Conservation (phyloP, 306 rosid genomes). For the Trichosanthes cucumerina region DNA sequence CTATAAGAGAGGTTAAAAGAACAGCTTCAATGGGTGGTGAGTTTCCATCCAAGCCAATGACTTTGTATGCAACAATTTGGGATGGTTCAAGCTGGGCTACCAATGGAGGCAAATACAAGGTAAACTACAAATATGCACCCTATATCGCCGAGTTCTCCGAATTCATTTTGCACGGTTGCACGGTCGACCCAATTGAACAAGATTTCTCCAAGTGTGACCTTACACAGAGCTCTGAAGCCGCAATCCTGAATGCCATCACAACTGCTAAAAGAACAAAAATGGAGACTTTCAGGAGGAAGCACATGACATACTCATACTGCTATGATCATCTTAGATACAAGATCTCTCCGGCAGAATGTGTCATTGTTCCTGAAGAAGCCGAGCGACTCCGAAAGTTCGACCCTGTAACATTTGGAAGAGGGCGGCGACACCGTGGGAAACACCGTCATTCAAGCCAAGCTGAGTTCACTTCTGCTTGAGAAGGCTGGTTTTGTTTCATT, state of each 20-base stretch:
- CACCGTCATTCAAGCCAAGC: slow-evolving; percentile 29
- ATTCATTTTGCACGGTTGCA: slow-evolving; percentile 75
- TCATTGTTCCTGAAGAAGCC: slow-evolving; percentile 46
- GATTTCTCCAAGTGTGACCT: slow-evolving; percentile 39
- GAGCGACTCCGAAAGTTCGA: slow-evolving; percentile 53
- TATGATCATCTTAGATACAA: slow-evolving; percentile 59
- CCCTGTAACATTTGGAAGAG: slow-evolving; percentile 67
- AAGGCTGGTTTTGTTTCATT: not conserved
- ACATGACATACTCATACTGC: slow-evolving; percentile 91
- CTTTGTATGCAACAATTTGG: slow-evolving; percentile 91
- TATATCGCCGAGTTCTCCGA: slow-evolving; percentile 60
- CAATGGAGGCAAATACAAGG: slow-evolving; percentile 86
- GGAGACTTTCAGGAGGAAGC: slow-evolving; percentile 61
- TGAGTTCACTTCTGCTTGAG: slow-evolving; percentile 3
- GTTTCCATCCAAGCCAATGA: slow-evolving; percentile 91
- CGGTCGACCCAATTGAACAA: slow-evolving; percentile 66
- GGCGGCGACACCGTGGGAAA: slow-evolving; percentile 46
- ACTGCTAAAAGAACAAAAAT: slow-evolving; percentile 36
- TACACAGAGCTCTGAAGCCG: slow-evolving; percentile 18
- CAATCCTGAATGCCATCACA: slow-evolving; percentile 35
- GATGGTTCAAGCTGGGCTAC: slow-evolving; percentile 98
- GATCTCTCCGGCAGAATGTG: slow-evolving; percentile 60
- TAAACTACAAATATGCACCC: slow-evolving; percentile 86
- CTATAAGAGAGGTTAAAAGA: slow-evolving; percentile 69
- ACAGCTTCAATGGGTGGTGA: slow-evolving; percentile 79